Conservation (phyloP, 192 early-diverging fungal species). For the Linnemannia exigua region DNA sequence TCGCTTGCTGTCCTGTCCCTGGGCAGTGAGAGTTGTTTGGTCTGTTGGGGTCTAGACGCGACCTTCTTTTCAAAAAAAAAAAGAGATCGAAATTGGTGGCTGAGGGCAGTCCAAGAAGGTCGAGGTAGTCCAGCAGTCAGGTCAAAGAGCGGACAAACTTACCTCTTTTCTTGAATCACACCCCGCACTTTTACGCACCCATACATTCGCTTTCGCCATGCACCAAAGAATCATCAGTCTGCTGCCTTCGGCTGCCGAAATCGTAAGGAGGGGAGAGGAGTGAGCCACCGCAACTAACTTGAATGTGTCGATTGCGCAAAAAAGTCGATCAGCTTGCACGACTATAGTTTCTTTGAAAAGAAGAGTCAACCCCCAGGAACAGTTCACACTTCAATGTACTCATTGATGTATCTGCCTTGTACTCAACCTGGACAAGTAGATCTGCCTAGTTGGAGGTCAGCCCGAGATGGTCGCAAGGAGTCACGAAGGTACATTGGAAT, state of each 20-base stretch:
- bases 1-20: not conserved
- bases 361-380: not conserved
- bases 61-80: not conserved
- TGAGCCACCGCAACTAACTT: not conserved
- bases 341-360: not conserved
- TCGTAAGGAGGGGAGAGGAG: constrained; percentile 30
- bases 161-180: not conserved
- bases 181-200: not conserved
- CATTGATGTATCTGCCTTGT: not conserved
- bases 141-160: not conserved
- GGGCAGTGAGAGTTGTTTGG: not conserved
- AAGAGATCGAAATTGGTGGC: constrained; percentile 11
- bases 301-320: not conserved
- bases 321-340: not conserved
- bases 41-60: constrained; percentile 3
- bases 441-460: constrained; percentile 49
- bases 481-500: constrained; percentile 43
- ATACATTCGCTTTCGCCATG: not conserved
- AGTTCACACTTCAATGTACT: not conserved
- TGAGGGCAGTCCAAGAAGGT: not conserved
- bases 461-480: constrained; percentile 56
- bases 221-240: constrained; percentile 60
- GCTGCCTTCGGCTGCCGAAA: constrained; percentile 68
- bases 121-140: too few relatives aligned
- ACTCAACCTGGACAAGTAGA: constrained; percentile 54